Conservation (phyloP, 768 basidiomycete species). For the Lactarius psammicola region DNA sequence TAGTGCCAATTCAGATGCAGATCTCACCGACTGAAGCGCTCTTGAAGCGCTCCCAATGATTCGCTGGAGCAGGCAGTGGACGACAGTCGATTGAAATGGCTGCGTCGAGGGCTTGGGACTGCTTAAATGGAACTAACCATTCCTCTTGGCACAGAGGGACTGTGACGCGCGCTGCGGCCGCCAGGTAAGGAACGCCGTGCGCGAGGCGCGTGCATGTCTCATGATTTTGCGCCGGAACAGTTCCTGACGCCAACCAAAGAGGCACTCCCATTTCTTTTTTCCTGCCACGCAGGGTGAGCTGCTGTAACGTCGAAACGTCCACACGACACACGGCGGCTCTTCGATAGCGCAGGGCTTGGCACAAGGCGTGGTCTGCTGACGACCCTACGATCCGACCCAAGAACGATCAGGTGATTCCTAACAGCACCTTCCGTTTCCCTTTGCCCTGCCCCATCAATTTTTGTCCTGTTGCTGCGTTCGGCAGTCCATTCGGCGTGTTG, state of each 20-base stretch:
- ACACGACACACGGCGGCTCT: background rate
- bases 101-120: background rate
- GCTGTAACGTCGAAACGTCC: conserved; percentile 6
- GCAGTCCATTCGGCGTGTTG: background rate
- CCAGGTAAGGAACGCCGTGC: conserved; percentile 4
- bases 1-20: background rate
- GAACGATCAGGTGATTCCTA: conserved; percentile 6
- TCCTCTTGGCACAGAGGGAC: background rate
- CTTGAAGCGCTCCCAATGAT: background rate
- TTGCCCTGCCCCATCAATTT: too few relatives aligned
- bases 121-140: conserved; percentile 2
- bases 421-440: background rate
- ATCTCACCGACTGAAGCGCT: background rate
- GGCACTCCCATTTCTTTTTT: conserved; percentile 10
- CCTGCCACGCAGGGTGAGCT: background rate
- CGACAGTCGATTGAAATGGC: background rate
- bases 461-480: background rate
- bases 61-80: background rate
- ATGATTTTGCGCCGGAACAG: conserved; percentile 9
- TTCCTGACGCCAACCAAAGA: conserved; percentile 10
- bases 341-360: background rate
- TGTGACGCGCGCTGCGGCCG: background rate
- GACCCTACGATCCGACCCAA: background rate
- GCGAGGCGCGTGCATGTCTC: conserved; percentile 17
- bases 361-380: conserved; percentile 4